A percentile compares a stretch with the other conserved stretches of the same genome.
These are phyloP conservation scores for Pharnaceum exiguum DNA, from an alignment of 148 eudicot species.

Conservation along the genomic window DNA sequence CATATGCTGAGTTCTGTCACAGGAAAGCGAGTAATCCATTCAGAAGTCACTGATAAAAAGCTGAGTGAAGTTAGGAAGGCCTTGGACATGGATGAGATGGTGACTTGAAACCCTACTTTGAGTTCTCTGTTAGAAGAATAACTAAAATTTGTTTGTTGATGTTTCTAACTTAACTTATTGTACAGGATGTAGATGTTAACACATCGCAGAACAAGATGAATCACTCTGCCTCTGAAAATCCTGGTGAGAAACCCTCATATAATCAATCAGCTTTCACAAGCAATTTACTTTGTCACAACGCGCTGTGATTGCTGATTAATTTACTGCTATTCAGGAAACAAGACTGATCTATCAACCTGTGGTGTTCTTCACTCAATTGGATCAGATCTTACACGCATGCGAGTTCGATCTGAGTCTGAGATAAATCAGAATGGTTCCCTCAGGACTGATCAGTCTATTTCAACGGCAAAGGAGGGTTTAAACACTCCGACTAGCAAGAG, in stretches of 20 bases:
- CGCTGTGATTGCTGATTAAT: not conserved
- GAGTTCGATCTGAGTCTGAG: constrained; percentile 40
- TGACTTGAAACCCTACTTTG: no score
- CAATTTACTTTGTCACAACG: not conserved
- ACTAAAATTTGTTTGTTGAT: no score
- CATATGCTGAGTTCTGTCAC: constrained; percentile 10
- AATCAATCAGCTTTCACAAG: not conserved
- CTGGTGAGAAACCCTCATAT: constrained; percentile 30
- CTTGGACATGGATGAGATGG: constrained; percentile 60
- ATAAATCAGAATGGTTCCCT: constrained; percentile 33
- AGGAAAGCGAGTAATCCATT: constrained; percentile 95
- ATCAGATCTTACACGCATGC: constrained; percentile 84
- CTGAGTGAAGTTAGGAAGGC: constrained; percentile 68
- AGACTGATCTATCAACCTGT: constrained; percentile 64
- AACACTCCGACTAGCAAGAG: constrained; percentile 82
- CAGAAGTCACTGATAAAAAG: constrained; percentile 66
- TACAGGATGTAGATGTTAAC: constrained; percentile 55
- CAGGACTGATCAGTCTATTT: constrained; percentile 47
- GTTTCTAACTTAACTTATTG: no score
- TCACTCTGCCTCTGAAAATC: constrained; percentile 25
- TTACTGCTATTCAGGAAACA: constrained; percentile 33
- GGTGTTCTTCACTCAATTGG: constrained; percentile 85
- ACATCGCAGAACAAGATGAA: constrained; percentile 36
- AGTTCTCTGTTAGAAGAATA: no score
- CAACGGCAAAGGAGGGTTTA: constrained; percentile 38